phyloP scores from a whole-genome alignment of 75 land plant species.

The Selaginella moellendorffii region DNA sequence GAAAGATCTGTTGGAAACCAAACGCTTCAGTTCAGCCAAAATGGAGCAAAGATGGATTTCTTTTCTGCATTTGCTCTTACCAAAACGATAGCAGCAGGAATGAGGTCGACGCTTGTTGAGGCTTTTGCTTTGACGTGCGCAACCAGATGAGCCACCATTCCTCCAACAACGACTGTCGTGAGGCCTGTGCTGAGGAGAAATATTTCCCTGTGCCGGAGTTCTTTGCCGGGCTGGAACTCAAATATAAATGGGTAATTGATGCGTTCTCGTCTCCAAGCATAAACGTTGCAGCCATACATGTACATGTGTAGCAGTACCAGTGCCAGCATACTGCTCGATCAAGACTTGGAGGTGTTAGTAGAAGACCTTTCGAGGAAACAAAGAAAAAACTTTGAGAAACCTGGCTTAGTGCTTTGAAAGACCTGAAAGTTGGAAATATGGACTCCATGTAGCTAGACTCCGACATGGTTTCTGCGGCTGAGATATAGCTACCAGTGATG shows the following conservation, averaged over 20 bases:
- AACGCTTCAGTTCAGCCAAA: not conserved
- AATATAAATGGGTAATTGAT: constrained; percentile 92
- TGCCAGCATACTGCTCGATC: constrained; percentile 54
- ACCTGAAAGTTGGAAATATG: constrained; percentile 80
- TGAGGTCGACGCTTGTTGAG: constrained; percentile 47
- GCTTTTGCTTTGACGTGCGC: constrained; percentile 24
- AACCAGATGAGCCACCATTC: constrained; percentile 9
- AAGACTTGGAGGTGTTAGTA: no score
- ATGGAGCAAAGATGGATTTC: no score
- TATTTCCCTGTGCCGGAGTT: constrained; percentile 74
- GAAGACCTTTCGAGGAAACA: not conserved
- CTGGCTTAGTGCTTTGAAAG: no score
- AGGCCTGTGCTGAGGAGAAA: constrained; percentile 62
- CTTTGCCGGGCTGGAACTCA: constrained; percentile 58
- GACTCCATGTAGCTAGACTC: constrained; percentile 46
- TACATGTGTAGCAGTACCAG: constrained; percentile 71
- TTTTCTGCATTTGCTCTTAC: no score
- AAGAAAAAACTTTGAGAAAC: not conserved
- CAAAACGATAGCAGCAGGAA: constrained; percentile 47
- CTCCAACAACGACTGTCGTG: constrained; percentile 20
- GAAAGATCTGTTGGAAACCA: constrained; percentile 27
- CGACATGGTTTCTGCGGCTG: constrained; percentile 17
- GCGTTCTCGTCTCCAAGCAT: constrained; percentile 58
- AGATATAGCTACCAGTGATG: constrained; percentile 31
- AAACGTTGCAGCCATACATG: constrained; percentile 88